A percentile compares a stretch with the other conserved stretches of the same genome.
Evolutionary conservation across 495 filamentous ascomycete species (phyloP).

Genomic region (Melanomma pulvis-pyrius): DNA sequence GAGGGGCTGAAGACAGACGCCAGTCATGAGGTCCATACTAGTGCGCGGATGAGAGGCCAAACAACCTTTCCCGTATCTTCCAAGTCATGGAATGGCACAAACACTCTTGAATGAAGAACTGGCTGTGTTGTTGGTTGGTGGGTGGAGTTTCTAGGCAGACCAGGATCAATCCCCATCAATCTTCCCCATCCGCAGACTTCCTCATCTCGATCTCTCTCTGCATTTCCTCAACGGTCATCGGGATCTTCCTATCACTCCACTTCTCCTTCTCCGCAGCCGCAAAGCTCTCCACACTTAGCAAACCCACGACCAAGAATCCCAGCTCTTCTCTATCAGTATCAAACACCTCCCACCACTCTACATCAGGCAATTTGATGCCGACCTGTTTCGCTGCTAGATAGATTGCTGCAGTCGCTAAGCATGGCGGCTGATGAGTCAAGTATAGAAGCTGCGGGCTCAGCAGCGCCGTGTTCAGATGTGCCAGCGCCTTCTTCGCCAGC

Average conservation of each 20-base stretch:
- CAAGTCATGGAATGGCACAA: too few species aligned
- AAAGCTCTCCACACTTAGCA: conserved; percentile 79
- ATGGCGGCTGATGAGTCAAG: conserved; percentile 85
- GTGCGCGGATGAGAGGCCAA: neutral
- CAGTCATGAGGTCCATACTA: neutral
- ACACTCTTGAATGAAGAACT: neutral
- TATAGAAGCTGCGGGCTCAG: conserved; percentile 88
- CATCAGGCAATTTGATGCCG: conserved; percentile 73
- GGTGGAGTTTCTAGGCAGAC: neutral
- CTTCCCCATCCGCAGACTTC: conserved; percentile 41
- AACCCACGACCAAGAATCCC: conserved; percentile 86
- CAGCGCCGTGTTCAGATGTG: conserved; percentile 79
- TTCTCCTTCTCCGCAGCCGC: conserved; percentile 56
- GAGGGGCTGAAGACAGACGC: neutral
- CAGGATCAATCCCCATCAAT: neutral
- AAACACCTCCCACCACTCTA: conserved; percentile 97
- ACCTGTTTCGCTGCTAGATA: conserved; percentile 85
- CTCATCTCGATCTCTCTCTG: conserved; percentile 64
- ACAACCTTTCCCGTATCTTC: neutral
- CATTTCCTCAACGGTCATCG: conserved; percentile 57
- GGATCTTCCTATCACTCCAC: conserved; percentile 51
- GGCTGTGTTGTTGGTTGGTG: neutral
- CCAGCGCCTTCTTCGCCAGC: conserved; percentile 65
- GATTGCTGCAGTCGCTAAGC: conserved; percentile 82
- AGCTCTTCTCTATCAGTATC: conserved; percentile 96